Base-by-base conservation (phyloP, 257 asterid genomes). In the Sherardia arvensis region DNA sequence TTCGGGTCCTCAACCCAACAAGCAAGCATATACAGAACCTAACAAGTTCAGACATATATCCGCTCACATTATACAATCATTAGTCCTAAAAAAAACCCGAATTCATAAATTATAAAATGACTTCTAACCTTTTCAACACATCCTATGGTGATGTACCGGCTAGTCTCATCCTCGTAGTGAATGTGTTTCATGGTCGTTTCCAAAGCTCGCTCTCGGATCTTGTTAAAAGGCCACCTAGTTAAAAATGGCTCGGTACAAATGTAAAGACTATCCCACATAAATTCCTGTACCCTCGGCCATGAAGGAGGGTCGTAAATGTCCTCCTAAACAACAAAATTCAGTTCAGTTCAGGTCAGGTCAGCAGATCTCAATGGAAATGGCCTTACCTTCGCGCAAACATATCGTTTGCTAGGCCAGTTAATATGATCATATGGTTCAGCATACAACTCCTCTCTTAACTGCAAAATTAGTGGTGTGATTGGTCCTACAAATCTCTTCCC, bases 1-100 rank as follows among this genome's bases (percentile, higher is more conserved):
- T 80, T 76, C 4, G 80, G 85, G 65, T 67, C 82, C 69, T 80
- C 85, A 7, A 65, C 74, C 85, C 85, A 80, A 36, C 82, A 80
- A 17, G 75, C 75, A 59, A 74, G 66, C 64, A 77, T 66, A 25
- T 71, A 69, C 1, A 69, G 26, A 21, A 69, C 73, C 66, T 70
- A 38, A 12, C n/a, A 29, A 51, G 29, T 26, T 18, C 21, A 56
- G 14, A 9, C 7, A 23, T 12, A 3, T 6, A 18, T 73, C 34
- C 30, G 59, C 27, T 28, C 51, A 15, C 25, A 62, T 14, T 8
- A 21, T 3, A 20, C 48, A 58, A n/a, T 51, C 58, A 63, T 47
- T 47, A 47, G 20, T 56, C 58, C 14, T 40, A 28, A 22, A 51
- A 28, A 17, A 9, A 22, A 15, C 3, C 29, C n/a, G 27, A 7